A percentile compares a stretch with the other conserved stretches of the same genome.
phyloP scores from a whole-genome alignment of 2,329 filamentous ascomycete genomes.

The Claviceps maximensis region DNA sequence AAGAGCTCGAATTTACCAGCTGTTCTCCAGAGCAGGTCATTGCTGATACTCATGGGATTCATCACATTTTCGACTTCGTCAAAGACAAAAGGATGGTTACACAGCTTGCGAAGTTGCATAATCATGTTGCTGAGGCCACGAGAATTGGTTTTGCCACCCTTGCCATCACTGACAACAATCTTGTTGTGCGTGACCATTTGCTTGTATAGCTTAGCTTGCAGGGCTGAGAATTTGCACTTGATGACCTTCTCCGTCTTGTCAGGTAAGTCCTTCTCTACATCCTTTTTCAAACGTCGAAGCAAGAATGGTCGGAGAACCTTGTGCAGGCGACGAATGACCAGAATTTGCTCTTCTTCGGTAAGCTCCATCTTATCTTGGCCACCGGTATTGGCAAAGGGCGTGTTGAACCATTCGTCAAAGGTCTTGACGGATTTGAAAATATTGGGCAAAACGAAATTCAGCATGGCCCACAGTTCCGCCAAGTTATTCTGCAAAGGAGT shows the following conservation, averaged over 20 bases:
- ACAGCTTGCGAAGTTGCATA: conserved; percentile 97
- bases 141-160: conserved; percentile 86
- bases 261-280: conserved; percentile 95
- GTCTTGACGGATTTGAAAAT: conserved; percentile 99
- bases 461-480: conserved; percentile 88
- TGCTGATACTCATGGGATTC: conserved; percentile 78
- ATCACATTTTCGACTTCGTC: conserved; percentile 97
- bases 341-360: conserved; percentile 97
- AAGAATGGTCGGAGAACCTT: conserved; percentile 96
- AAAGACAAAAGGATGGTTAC: conserved; percentile 98
- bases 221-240: conserved; percentile 94
- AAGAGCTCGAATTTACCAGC: conserved; percentile 95
- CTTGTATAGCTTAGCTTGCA: conserved; percentile 90
- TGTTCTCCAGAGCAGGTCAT: conserved; percentile 89
- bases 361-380: conserved; percentile 98
- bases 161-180: conserved; percentile 85
- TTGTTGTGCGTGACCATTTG: conserved; percentile 95
- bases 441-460: conserved; percentile 95
- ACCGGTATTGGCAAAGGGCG: conserved; percentile 95
- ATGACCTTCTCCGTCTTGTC: conserved; percentile 99
- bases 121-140: conserved; percentile 98
- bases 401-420: conserved; percentile 99
- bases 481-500: conserved; percentile 96
- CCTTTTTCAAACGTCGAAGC: conserved; percentile 95
- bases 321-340: conserved; percentile 94